These are phyloP conservation scores for Comarum palustre DNA, from an alignment of 306 rosid genomes.

Conservation along the genomic window DNA sequence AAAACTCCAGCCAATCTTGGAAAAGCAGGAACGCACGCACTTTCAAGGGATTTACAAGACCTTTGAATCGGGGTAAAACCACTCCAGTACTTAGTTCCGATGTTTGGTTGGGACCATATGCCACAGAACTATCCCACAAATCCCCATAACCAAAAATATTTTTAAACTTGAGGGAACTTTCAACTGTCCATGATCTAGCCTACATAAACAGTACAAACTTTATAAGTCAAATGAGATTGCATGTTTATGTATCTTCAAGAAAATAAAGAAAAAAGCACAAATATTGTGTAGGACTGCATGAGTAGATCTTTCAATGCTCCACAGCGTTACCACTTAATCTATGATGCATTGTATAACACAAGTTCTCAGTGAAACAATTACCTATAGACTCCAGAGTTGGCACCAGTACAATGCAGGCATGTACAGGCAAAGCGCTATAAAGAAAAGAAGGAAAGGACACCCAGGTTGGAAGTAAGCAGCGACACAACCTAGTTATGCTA, in stretches of 20 bases:
- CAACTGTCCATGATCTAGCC: slow-evolving; percentile 85
- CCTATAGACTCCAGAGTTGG: background rate
- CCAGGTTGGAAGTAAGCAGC: background rate
- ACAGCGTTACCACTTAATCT: background rate
- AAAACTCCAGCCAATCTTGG: slow-evolving; percentile 91
- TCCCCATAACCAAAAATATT: slow-evolving; percentile 91
- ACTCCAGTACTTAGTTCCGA: slow-evolving; percentile 83
- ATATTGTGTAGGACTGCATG: slow-evolving; percentile 6
- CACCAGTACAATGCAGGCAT: background rate
- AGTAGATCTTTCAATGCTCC: too few relatives aligned
- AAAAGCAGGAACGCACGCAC: slow-evolving; percentile 72
- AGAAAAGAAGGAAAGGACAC: background rate
- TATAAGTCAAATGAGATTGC: slow-evolving; percentile 16
- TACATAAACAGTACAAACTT: slow-evolving; percentile 40
- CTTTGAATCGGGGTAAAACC: slow-evolving; percentile 64
- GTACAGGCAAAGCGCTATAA: background rate
- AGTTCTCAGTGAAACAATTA: background rate
- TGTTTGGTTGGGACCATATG: slow-evolving; percentile 78
- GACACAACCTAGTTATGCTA: background rate
- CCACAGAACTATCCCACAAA: slow-evolving; percentile 92
- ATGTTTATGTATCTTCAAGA: slow-evolving; percentile 7
- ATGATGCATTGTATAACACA: background rate
- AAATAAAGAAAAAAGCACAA: background rate
- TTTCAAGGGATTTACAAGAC: slow-evolving; percentile 57
- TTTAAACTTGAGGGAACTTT: slow-evolving; percentile 77